These are phyloP conservation scores for Sporisorium scitamineum DNA, from an alignment of 1,284 basidiomycete species.

Conservation along the genomic window DNA sequence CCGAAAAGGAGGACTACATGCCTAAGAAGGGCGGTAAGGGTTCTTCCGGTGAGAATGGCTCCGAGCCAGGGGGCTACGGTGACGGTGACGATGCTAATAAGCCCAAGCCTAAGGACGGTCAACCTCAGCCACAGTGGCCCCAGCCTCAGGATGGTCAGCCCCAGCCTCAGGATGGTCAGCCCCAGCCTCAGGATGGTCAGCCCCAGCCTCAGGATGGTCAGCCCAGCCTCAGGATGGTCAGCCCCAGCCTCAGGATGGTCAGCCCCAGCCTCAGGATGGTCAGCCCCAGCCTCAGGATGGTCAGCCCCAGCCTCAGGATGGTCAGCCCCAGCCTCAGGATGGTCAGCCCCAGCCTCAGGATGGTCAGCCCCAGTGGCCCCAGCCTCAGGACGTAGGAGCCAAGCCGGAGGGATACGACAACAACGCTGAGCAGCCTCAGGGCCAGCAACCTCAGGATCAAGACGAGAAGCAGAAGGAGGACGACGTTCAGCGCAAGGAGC, in stretches of 20 bases:
- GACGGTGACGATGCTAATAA: background rate
- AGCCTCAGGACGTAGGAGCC: too few species aligned
- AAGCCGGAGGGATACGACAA: too few species aligned
- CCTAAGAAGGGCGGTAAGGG: background rate
- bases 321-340: too few species aligned
- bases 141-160: conserved; percentile 6
- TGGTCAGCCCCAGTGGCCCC: too few species aligned
- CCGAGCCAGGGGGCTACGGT: background rate
- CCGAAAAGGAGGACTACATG: conserved; percentile 17
- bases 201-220: conserved; percentile 5
- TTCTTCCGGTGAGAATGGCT: background rate
- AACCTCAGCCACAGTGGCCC: background rate
- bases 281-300: too few species aligned
- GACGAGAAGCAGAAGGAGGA: conserved; percentile 16
- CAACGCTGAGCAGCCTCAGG: conserved; percentile 15
- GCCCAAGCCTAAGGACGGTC: background rate
- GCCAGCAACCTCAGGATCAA: conserved; percentile 10
- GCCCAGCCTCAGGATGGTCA: too few species aligned
- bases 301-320: too few species aligned
- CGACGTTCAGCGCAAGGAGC: conserved; percentile 7
- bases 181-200: conserved; percentile 14
- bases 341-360: too few species aligned
- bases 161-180: conserved; percentile 11
- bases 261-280: too few species aligned
- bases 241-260: too few species aligned